Conservation (phyloP, 345 rosid genomes). For the Salix purpurea region DNA sequence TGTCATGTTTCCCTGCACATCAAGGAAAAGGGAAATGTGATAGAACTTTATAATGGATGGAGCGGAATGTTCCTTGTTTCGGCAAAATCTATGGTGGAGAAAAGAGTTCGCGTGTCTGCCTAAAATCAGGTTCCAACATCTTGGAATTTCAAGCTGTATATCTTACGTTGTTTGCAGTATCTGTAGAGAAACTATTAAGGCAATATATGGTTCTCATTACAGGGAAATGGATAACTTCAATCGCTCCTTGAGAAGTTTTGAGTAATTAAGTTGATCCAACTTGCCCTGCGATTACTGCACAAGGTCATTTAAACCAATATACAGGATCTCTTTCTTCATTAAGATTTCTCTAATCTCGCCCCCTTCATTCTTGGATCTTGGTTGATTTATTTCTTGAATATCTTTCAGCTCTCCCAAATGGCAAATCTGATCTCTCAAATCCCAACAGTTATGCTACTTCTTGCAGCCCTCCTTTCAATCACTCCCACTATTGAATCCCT, state of each 20-base stretch:
- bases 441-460: constrained; percentile 7
- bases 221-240: constrained; percentile 58
- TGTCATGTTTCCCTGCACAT: background rate
- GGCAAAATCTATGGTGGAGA: background rate
- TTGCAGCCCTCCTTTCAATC: constrained; percentile 3
- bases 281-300: background rate
- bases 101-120: no score
- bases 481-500: constrained; percentile 1
- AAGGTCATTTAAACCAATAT: background rate
- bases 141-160: no score
- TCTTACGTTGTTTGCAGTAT: no score
- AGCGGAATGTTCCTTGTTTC: background rate
- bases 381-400: background rate
- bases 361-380: background rate
- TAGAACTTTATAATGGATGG: background rate
- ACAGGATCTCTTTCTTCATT: background rate
- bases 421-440: constrained; percentile 2
- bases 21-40: background rate
- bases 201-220: constrained; percentile 57
- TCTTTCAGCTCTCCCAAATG: constrained; percentile 8
- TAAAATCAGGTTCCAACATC: no score
- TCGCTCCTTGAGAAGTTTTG: constrained; percentile 32
- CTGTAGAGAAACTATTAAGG: constrained; percentile 65
- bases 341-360: background rate
- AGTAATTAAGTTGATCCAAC: background rate